Evolutionary conservation across 1,139 yeast species (phyloP).

Genomic region (Blastobotrys proliferans): DNA sequence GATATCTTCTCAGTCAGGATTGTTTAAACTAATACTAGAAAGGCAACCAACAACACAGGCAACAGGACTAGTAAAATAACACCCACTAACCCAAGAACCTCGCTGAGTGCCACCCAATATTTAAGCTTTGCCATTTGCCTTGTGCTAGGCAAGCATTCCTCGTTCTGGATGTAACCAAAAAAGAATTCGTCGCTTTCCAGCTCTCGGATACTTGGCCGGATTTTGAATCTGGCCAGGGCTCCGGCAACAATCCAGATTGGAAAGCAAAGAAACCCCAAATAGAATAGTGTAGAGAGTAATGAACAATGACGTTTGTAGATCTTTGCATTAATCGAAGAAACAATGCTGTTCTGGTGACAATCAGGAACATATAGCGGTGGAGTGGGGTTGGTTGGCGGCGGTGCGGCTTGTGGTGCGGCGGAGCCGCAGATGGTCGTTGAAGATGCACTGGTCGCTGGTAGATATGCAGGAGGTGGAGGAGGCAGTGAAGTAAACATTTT

Average conservation of each 20-base stretch:
- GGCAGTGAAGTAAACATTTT: conserved; percentile 6
- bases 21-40: too few species aligned
- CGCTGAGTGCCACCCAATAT: conserved; percentile 1
- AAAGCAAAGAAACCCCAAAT: conserved; percentile 16
- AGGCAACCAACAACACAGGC: not conserved
- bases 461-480: not conserved
- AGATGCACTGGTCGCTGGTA: not conserved
- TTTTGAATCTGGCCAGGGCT: conserved; percentile 7
- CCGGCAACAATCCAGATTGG: conserved; percentile 19
- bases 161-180: conserved; percentile 3
- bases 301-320: conserved; percentile 2
- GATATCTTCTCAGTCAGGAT: not conserved
- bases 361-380: conserved; percentile 1
- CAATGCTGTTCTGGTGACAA: not conserved
- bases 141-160: too few species aligned
- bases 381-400: not conserved
- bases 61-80: not conserved
- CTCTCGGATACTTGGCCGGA: conserved; percentile 9
- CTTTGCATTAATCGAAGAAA: not conserved
- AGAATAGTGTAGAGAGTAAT: conserved; percentile 5
- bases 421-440: too few species aligned
- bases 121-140: not conserved
- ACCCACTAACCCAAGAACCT: not conserved
- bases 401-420: conserved; percentile 1
- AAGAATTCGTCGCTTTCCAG: conserved; percentile 9